These are phyloP conservation scores for Toxicodendron radicans DNA, from an alignment of 345 rosid species.

Conservation along the genomic window DNA sequence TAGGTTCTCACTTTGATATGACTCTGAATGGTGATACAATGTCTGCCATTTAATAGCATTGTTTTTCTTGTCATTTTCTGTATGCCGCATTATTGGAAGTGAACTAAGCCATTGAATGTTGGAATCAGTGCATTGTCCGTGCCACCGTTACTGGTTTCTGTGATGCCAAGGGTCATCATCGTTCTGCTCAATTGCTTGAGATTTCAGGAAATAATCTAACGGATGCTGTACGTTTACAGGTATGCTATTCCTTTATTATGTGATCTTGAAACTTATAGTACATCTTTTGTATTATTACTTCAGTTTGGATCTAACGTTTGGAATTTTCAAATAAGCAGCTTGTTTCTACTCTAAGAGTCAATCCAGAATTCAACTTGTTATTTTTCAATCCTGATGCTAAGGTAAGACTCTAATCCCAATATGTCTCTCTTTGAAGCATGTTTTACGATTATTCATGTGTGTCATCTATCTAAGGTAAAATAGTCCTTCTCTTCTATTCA, in stretches of 20 bases:
- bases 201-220: conserved; percentile 49
- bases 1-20: background rate
- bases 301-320: conserved; percentile 22
- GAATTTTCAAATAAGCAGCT: conserved; percentile 59
- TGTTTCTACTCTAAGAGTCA: conserved; percentile 72
- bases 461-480: background rate
- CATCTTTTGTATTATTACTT: background rate
- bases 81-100: conserved; percentile 8
- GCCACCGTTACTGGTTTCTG: conserved; percentile 62
- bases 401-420: conserved; percentile 49
- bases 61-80: conserved; percentile 11
- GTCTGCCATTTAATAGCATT: background rate
- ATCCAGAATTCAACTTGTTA: conserved; percentile 80
- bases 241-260: conserved; percentile 31
- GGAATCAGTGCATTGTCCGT: conserved; percentile 73
- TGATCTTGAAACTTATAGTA: background rate
- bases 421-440: background rate
- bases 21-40: conserved; percentile 4
- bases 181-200: conserved; percentile 44
- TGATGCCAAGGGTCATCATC: conserved; percentile 35
- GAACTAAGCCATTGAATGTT: conserved; percentile 27
- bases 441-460: background rate
- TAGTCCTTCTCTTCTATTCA: too few species aligned
- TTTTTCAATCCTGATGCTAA: conserved; percentile 72
- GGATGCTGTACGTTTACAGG: conserved; percentile 81